These are phyloP conservation scores for Melampsora larici-populina DNA, from an alignment of 1,284 basidiomycete species.

Conservation along the genomic window DNA sequence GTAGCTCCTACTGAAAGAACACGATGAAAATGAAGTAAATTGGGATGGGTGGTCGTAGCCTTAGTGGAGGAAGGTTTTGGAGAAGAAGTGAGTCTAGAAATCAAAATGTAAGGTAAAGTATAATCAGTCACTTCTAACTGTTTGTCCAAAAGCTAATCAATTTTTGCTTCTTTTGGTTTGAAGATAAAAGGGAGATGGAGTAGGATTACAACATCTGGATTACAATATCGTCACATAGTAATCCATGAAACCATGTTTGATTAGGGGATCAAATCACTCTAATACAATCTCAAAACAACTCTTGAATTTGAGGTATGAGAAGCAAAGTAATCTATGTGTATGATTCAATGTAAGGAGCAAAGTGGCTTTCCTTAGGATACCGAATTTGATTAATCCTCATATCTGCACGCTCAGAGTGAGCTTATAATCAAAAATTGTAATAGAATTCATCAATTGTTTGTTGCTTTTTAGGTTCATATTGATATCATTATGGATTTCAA, in stretches of 20 bases:
- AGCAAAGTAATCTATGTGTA: conserved; percentile 87
- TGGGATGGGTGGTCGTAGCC: too few relatives aligned
- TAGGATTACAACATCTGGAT: too few relatives aligned
- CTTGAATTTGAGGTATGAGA: conserved; percentile 78
- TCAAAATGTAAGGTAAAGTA: too few relatives aligned
- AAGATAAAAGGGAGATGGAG: too few relatives aligned
- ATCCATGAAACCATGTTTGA: conserved; percentile 4
- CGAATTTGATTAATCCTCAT: conserved; percentile 80
- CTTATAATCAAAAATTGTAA: conserved; percentile 16
- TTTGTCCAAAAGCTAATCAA: too few relatives aligned
- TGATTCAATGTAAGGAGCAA: conserved; percentile 89
- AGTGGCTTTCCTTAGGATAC: conserved; percentile 75
- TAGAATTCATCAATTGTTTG: neutral
- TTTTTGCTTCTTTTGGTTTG: too few relatives aligned
- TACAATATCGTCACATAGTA: too few relatives aligned
- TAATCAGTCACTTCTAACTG: too few relatives aligned
- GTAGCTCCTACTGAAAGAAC: too few relatives aligned
- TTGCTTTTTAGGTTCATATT: conserved; percentile 74
- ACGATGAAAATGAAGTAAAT: too few relatives aligned
- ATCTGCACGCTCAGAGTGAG: conserved; percentile 90
- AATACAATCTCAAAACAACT: conserved; percentile 55
- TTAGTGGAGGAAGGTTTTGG: too few relatives aligned
- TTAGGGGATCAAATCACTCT: neutral
- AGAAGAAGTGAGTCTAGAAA: too few relatives aligned
- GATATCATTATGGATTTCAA: conserved; percentile 95